Evolutionary conservation across 1,284 basidiomycete species (phyloP), one percentile per base, ranked within the genome.

Genomic region (Polyporus tsugae): DNA sequence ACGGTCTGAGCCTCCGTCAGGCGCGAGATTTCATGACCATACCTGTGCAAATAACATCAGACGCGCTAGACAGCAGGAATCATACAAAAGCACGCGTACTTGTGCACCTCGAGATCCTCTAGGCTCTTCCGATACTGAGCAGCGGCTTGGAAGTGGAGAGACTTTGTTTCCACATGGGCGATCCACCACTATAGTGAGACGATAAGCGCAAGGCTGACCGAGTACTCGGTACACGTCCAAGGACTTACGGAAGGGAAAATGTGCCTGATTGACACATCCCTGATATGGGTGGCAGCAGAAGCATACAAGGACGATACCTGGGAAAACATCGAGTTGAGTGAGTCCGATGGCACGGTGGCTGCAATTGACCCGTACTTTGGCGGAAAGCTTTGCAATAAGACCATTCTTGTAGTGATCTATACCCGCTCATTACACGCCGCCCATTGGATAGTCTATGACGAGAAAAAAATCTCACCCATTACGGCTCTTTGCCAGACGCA

Each of bases 401-500:
- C 88, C 91, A 75, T 97, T 96, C 82, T 95, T 96, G 81, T 91
- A 85, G 70, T 90, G 83, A 78, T 90, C 92, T 77, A 60, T 19
- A 38, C 9, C 36, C 58, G 38, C 22, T 11, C 39, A 29, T 60
- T 60, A 60, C 22, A 29, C 22, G 58, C 22, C 15, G 39, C 22
- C 22, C 58, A 7, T 25, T 17, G 29, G 15, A 17, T 13, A 55
- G 11, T 35, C 10, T 6, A 61, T 62, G 62, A 29, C 41, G 41
- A 59, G 57, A 63, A 58, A 25, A 33, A 22, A 33, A 46, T 76
- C 79, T 76, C 77, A 95, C 95, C 93, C 70, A 95, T 82, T 71
- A 94, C 92, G 6, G 96, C 97, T 74, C 93, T 90, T 78, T 98
- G 96, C 97, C 97, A 99, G 64, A 92, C 95, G 76, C 96, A 98